Percentiles rank a stretch among this genome's conserved stretches.
phyloP scores from a whole-genome alignment of 106 monocot genomes.

The Iris macrosiphon region DNA sequence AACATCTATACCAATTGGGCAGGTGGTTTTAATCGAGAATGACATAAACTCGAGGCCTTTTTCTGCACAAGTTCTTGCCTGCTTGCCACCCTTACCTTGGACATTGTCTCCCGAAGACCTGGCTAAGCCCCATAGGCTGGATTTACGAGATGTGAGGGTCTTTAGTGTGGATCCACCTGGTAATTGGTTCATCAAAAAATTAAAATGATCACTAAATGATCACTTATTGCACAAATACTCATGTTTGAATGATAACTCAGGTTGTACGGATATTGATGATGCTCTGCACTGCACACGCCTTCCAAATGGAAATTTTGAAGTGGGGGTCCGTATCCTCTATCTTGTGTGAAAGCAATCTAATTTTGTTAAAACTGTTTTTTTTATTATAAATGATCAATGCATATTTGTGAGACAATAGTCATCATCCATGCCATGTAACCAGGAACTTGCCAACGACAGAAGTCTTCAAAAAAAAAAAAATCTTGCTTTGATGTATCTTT shows the following conservation, averaged over 20 bases:
- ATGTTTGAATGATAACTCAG: constrained; percentile 30
- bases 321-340: constrained; percentile 98
- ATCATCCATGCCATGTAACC: too few species aligned
- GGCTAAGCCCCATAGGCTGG: constrained; percentile 68
- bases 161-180: constrained; percentile 99
- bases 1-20: too few species aligned
- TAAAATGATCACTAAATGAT: not conserved
- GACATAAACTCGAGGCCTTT: constrained; percentile 97
- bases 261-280: constrained; percentile 99
- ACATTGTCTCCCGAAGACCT: constrained; percentile 72
- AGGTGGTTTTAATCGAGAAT: constrained; percentile 98
- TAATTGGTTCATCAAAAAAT: constrained; percentile 17
- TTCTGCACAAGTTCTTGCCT: constrained; percentile 93
- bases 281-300: constrained; percentile 85
- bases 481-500: too few species aligned
- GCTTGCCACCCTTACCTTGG: constrained; percentile 95
- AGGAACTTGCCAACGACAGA: too few species aligned
- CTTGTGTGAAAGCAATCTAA: too few species aligned
- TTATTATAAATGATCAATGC: too few species aligned
- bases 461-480: too few species aligned
- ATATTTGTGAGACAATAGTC: too few species aligned
- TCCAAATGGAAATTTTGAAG: constrained; percentile 96
- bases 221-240: constrained; percentile 2
- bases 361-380: too few species aligned
- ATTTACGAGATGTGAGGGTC: constrained; percentile 79